Conservation (phyloP, 2,329 filamentous ascomycete genomes). For the Fusarium beomiforme region DNA sequence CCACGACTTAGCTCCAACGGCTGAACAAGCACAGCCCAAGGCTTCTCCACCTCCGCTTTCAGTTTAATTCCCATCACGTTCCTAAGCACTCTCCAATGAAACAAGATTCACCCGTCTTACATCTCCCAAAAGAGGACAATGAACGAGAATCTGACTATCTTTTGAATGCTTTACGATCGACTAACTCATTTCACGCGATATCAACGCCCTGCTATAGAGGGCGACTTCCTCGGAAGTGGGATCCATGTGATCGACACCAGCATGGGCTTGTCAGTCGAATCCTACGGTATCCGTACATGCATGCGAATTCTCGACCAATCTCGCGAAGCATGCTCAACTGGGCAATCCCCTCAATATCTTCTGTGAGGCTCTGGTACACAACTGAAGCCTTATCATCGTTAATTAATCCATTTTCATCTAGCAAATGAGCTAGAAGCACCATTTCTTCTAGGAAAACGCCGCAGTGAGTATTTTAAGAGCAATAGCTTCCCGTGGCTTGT, state of each 20-base stretch:
- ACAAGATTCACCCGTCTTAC: not conserved
- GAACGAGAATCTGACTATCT: not conserved
- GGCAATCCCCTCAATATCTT: not conserved
- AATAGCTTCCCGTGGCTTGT: slow-evolving; percentile 9
- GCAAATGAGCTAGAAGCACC: not conserved
- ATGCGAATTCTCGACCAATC: slow-evolving; percentile 5
- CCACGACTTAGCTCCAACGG: slow-evolving; percentile 23
- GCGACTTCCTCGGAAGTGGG: not conserved
- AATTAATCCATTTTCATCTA: not conserved
- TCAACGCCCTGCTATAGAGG: not conserved
- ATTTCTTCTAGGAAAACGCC: slow-evolving; percentile 1
- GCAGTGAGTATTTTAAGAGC: not conserved
- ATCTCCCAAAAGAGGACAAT: not conserved
- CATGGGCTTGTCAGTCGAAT: slow-evolving; percentile 5
- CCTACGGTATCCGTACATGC: slow-evolving; percentile 4
- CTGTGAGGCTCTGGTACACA: too few species aligned
- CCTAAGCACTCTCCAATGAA: not conserved
- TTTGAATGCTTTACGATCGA: not conserved
- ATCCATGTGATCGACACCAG: slow-evolving; percentile 14
- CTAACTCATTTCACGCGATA: not conserved
- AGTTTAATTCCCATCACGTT: slow-evolving; percentile 3
- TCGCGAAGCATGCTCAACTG: slow-evolving; percentile 22
- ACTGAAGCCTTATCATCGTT: not conserved
- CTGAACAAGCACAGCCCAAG: slow-evolving; percentile 21
- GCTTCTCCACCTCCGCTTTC: slow-evolving; percentile 18